Evolutionary conservation across 345 rosid genomes (phyloP).

Genomic region (Linum usitatissimum): DNA sequence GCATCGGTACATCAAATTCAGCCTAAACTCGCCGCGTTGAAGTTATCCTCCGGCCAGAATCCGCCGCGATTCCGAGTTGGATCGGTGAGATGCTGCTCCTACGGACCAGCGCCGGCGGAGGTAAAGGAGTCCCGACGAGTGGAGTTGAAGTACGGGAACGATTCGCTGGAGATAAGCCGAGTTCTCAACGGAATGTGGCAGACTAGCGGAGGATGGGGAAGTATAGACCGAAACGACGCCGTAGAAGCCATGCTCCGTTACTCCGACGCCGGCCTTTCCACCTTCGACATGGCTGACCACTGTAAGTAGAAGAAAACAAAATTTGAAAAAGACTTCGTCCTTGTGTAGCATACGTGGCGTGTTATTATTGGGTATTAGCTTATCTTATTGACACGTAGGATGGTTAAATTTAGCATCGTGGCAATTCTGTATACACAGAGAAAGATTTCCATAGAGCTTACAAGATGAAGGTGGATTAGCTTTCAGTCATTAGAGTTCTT

Average conservation of each 20-base stretch:
- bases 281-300: constrained; percentile 97
- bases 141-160: constrained; percentile 60
- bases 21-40: constrained; percentile 25
- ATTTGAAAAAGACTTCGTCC: not conserved
- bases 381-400: not conserved
- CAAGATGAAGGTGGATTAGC: not conserved
- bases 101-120: constrained; percentile 12
- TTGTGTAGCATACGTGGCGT: constrained; percentile 11
- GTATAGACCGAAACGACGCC: constrained; percentile 67
- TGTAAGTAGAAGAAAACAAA: constrained; percentile 29
- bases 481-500: not conserved
- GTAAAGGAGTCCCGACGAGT: constrained; percentile 28
- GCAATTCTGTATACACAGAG: not conserved
- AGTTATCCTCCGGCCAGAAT: constrained; percentile 11
- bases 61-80: constrained; percentile 15
- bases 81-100: constrained; percentile 32
- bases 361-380: not conserved
- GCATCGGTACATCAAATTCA: constrained; percentile 23
- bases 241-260: constrained; percentile 72
- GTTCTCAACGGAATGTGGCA: constrained; percentile 93
- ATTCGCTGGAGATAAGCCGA: constrained; percentile 75
- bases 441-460: not conserved
- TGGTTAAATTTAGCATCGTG: not conserved
- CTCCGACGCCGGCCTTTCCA: constrained; percentile 77
- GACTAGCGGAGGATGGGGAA: constrained; percentile 88